Conservation (phyloP, 2,329 filamentous ascomycete genomes). For the Aspergillus quadrilineatus region DNA sequence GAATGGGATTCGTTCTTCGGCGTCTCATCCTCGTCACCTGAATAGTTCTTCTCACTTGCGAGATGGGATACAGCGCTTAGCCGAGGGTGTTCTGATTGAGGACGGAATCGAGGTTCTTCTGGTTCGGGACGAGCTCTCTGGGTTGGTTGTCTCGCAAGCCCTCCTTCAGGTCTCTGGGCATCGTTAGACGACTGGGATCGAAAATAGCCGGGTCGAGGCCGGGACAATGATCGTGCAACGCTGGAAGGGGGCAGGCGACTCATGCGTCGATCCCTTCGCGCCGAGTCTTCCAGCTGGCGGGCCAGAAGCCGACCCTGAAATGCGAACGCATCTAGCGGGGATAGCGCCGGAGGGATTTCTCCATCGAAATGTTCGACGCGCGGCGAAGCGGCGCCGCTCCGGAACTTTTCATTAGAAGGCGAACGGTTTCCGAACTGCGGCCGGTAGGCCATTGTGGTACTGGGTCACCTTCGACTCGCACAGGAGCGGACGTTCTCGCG, state of each 20-base stretch:
- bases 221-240: conserved; percentile 76
- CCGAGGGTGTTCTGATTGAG: conserved; percentile 71
- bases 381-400: conserved; percentile 66
- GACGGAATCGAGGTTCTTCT: conserved; percentile 54
- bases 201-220: conserved; percentile 77
- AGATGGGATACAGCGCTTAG: conserved; percentile 61
- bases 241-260: conserved; percentile 82
- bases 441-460: conserved; percentile 52
- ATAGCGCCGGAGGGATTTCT: conserved; percentile 79
- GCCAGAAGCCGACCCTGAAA: conserved; percentile 85
- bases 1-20: conserved; percentile 24
- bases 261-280: conserved; percentile 71
- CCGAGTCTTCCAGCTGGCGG: conserved; percentile 78
- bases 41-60: conserved; percentile 31
- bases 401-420: conserved; percentile 54
- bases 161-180: conserved; percentile 12
- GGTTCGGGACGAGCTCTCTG: conserved; percentile 38
- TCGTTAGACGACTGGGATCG: conserved; percentile 66
- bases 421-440: conserved; percentile 62
- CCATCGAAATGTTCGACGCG: conserved; percentile 71
- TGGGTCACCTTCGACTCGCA: conserved; percentile 7
- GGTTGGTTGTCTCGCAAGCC: conserved; percentile 41
- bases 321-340: conserved; percentile 92
- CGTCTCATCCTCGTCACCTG: conserved; percentile 41
- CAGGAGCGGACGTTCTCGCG: conserved; percentile 4